Conservation (phyloP, 2,329 filamentous ascomycete genomes). For the Fusarium sp. region DNA sequence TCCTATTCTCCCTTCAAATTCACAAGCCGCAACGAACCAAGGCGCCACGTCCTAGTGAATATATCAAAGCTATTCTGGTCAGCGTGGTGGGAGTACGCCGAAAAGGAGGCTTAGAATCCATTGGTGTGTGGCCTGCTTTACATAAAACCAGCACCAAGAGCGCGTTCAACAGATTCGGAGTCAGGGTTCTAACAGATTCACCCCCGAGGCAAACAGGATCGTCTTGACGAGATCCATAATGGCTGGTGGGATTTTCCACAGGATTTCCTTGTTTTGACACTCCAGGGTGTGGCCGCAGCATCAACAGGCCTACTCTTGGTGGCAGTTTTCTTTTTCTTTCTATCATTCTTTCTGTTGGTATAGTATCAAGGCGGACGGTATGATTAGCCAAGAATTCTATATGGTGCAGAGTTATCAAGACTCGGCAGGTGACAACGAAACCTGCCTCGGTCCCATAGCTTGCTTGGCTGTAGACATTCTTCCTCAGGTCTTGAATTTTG, state of each 20-base stretch:
- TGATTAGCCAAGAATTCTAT: conserved; percentile 2
- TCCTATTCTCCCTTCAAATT: conserved; percentile 11
- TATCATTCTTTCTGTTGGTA: conserved; percentile 13
- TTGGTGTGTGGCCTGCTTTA: conserved; percentile 4
- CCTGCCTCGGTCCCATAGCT: conserved; percentile 20
- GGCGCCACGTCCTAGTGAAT: neutral
- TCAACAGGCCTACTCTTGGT: conserved; percentile 9
- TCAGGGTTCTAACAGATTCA: neutral
- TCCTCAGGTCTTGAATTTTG: conserved; percentile 41
- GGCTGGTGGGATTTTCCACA: conserved; percentile 25
- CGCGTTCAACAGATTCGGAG: conserved; percentile 17
- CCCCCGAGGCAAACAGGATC: neutral
- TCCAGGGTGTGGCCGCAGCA: conserved; percentile 12
- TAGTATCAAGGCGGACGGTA: conserved; percentile 3
- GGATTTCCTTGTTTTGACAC: conserved; percentile 26
- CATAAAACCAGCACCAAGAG: conserved; percentile 15
- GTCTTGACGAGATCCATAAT: conserved; percentile 26
- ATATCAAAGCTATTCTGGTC: conserved; percentile 3
- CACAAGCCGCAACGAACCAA: conserved; percentile 24
- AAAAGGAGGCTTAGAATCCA: conserved; percentile 11
- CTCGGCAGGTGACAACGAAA: neutral
- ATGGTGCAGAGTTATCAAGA: conserved; percentile 6
- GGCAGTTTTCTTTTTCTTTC: conserved; percentile 12
- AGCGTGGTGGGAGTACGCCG: conserved; percentile 5
- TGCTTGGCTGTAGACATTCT: conserved; percentile 42